Evolutionary conservation across 2,329 filamentous ascomycete species (phyloP).

Genomic region (Neospermospora avenae): DNA sequence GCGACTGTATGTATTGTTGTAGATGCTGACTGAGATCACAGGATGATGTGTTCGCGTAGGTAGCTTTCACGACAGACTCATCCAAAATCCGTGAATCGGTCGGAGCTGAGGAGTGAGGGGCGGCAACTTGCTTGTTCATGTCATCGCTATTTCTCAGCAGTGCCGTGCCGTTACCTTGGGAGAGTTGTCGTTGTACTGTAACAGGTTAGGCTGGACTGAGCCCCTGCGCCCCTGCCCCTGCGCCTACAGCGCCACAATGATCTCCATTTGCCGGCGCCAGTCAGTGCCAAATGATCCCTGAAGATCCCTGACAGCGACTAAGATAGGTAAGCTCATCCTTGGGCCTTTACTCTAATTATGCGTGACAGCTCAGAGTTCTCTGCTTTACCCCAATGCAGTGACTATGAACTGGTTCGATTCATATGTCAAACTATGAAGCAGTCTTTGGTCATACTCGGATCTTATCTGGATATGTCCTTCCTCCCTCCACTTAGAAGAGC

Average conservation of each 20-base stretch:
- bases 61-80: neutral
- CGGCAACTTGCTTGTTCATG: neutral
- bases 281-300: constrained; percentile 2
- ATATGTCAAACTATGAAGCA: too few species aligned
- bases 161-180: too few species aligned
- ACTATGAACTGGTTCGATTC: too few species aligned
- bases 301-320: constrained; percentile 1
- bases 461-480: too few species aligned
- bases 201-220: neutral
- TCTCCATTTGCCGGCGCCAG: constrained; percentile 3
- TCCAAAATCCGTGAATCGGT: neutral
- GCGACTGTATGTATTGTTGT: neutral
- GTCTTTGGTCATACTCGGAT: neutral
- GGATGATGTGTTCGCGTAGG: neutral
- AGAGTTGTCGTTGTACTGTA: neutral
- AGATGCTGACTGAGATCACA: neutral
- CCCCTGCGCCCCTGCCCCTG: neutral
- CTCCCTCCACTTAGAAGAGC: too few species aligned
- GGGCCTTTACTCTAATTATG: constrained; percentile 4
- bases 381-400: too few species aligned
- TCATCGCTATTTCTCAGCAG: too few species aligned
- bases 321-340: neutral
- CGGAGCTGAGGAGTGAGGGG: neutral
- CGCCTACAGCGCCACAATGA: neutral
- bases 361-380: neutral